These are phyloP conservation scores for Anethum foeniculum DNA, from an alignment of 140 eudicot genomes.

Conservation along the genomic window DNA sequence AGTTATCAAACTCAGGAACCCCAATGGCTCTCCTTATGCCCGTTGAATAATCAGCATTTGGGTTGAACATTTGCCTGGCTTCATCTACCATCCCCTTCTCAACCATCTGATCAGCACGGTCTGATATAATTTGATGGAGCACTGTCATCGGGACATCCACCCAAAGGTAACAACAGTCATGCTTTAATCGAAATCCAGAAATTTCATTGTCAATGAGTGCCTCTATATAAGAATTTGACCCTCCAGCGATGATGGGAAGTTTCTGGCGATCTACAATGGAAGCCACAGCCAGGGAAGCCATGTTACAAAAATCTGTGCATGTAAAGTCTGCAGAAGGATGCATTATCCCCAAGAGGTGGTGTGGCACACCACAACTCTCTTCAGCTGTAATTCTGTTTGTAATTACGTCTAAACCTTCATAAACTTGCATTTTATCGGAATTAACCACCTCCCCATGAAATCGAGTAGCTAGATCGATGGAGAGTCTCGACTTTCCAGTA, in stretches of 20 bases:
- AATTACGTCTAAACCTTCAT: slow-evolving; percentile 57
- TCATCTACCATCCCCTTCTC: slow-evolving; percentile 60
- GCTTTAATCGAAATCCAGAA: slow-evolving; percentile 35
- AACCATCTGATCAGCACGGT: slow-evolving; percentile 77
- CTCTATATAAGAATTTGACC: slow-evolving; percentile 78
- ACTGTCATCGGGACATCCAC: slow-evolving; percentile 65
- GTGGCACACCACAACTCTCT: slow-evolving; percentile 68
- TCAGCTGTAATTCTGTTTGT: slow-evolving; percentile 69
- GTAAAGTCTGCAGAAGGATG: slow-evolving; percentile 63
- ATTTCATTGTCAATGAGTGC: slow-evolving; percentile 37
- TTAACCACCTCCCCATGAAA: slow-evolving; percentile 63
- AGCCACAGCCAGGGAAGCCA: slow-evolving; percentile 45
- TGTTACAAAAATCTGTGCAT: slow-evolving; percentile 38
- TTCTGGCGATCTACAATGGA: slow-evolving; percentile 50
- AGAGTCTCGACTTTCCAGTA: slow-evolving; percentile 79
- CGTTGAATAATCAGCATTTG: slow-evolving; percentile 55
- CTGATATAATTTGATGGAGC: slow-evolving; percentile 40
- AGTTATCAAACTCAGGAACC: slow-evolving; percentile 67
- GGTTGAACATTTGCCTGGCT: slow-evolving; percentile 46
- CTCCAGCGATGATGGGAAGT: slow-evolving; percentile 85
- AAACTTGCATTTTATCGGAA: slow-evolving; percentile 77
- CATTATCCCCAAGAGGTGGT: slow-evolving; percentile 67
- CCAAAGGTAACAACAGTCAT: slow-evolving; percentile 86
- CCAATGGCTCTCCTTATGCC: slow-evolving; percentile 89
- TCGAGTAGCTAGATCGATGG: slow-evolving; percentile 59